A percentile compares a stretch with the other conserved stretches of the same genome.
These are phyloP conservation scores for Russula emetica DNA, from an alignment of 768 basidiomycete genomes.

Conservation along the genomic window DNA sequence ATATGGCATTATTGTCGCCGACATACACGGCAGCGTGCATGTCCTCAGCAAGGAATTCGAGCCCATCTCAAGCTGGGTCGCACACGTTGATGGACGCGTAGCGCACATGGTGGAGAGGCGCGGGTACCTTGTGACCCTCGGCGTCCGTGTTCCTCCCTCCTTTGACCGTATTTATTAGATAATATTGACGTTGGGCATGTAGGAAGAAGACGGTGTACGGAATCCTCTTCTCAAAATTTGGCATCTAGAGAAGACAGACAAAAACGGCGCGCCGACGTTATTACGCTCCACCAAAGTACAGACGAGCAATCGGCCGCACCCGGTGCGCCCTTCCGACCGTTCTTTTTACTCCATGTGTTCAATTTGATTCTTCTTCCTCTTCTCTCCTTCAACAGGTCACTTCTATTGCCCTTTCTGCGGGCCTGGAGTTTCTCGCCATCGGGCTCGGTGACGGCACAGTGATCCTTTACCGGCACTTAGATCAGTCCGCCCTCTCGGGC, in stretches of 20 bases:
- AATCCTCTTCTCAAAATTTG: slow-evolving; percentile 81
- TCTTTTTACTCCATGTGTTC: slow-evolving; percentile 8
- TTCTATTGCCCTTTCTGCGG: slow-evolving; percentile 70
- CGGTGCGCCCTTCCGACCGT: slow-evolving; percentile 41
- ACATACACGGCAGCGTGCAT: slow-evolving; percentile 81
- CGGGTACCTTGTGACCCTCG: slow-evolving; percentile 82
- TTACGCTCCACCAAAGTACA: slow-evolving; percentile 76
- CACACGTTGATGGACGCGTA: slow-evolving; percentile 73
- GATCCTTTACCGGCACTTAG: slow-evolving; percentile 83
- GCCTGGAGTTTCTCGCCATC: slow-evolving; percentile 80
- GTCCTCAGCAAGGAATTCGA: slow-evolving; percentile 72
- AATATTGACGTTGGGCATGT: slow-evolving; percentile 12
- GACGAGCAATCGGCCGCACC: slow-evolving; percentile 70
- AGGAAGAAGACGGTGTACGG: slow-evolving; percentile 73
- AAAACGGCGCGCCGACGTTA: slow-evolving; percentile 56
- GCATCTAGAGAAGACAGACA: slow-evolving; percentile 73
- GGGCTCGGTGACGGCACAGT: slow-evolving; percentile 96
- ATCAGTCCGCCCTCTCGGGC: slow-evolving; percentile 75
- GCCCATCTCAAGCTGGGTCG: slow-evolving; percentile 67
- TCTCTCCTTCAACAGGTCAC: slow-evolving; percentile 39
- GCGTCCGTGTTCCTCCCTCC: slow-evolving; percentile 48
- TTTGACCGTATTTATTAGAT: slow-evolving; percentile 5
- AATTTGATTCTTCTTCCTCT: neutral
- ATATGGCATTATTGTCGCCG: slow-evolving; percentile 69
- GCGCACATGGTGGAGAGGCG: slow-evolving; percentile 83